phyloP scores from a whole-genome alignment of 1,284 basidiomycete species.

The Porogramme epimiltina region DNA sequence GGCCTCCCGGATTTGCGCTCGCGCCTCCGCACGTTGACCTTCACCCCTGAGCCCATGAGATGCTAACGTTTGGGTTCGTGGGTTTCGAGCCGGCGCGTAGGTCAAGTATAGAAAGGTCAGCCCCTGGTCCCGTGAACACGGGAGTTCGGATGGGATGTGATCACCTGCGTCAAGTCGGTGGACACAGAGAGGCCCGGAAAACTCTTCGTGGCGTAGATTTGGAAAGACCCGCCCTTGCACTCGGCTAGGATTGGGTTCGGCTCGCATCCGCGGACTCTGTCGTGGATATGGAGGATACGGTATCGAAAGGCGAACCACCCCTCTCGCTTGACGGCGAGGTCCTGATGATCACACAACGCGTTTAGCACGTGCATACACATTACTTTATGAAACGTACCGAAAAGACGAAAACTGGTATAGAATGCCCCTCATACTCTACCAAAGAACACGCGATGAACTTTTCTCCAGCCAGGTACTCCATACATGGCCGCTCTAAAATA shows the following conservation, averaged over 20 bases:
- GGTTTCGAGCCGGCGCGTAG: too few species aligned
- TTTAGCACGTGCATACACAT: too few species aligned
- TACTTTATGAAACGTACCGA: conserved; percentile 56
- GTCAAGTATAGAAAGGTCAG: too few species aligned
- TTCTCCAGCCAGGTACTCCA: conserved; percentile 57
- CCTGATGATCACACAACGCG: too few species aligned
- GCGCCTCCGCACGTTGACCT: too few species aligned
- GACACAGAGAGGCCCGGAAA: conserved; percentile 75
- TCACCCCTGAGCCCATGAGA: too few species aligned
- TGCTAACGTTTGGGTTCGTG: too few species aligned
- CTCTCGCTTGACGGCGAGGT: conserved; percentile 31
- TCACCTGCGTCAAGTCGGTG: conserved; percentile 75
- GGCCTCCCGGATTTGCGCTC: too few species aligned
- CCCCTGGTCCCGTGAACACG: too few species aligned
- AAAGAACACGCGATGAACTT: conserved; percentile 66
- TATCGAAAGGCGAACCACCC: conserved; percentile 30
- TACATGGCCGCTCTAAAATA: conserved; percentile 37
- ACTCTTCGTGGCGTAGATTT: conserved; percentile 78
- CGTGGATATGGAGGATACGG: conserved; percentile 28
- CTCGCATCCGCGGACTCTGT: conserved; percentile 21
- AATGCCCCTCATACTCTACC: conserved; percentile 63
- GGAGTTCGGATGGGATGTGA: neutral
- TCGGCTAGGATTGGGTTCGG: conserved; percentile 64
- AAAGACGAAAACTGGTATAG: conserved; percentile 70
- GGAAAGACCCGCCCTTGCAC: conserved; percentile 68